phyloP scores from a whole-genome alignment of 2,329 filamentous ascomycete genomes.

The Pyricularia grisea region DNA sequence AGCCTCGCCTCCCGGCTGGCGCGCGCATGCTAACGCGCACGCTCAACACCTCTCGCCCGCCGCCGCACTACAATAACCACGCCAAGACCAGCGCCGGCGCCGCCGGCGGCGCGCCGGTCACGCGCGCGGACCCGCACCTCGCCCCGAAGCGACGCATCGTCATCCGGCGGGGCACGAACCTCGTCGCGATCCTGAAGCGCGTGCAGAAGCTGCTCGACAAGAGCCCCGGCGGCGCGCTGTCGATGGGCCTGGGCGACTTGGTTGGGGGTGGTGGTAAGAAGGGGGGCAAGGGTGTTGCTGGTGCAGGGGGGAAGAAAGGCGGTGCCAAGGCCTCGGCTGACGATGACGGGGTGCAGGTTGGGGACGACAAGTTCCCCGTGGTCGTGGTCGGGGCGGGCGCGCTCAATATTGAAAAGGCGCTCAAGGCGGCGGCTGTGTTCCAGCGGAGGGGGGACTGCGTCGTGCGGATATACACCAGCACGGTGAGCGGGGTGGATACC shows the following conservation, averaged over 20 bases:
- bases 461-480: constrained; percentile 4
- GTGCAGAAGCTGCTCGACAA: constrained; percentile 53
- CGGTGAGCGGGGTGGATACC: constrained; percentile 2
- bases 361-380: constrained; percentile 7
- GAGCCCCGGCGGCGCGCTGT: constrained; percentile 33
- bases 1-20: constrained; percentile 18
- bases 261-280: constrained; percentile 34
- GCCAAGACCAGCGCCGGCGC: background rate
- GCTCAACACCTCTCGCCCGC: constrained; percentile 10
- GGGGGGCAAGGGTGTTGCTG: constrained; percentile 8
- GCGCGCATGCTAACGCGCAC: constrained; percentile 12
- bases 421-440: constrained; percentile 3
- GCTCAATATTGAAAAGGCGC: constrained; percentile 5
- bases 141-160: constrained; percentile 38
- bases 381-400: constrained; percentile 4
- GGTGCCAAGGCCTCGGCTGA: constrained; percentile 39
- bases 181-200: constrained; percentile 58
- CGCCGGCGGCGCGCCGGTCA: background rate
- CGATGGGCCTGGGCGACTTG: constrained; percentile 34
- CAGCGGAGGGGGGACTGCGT: constrained; percentile 5
- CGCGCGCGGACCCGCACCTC: constrained; percentile 7
- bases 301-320: constrained; percentile 46
- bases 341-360: constrained; percentile 8
- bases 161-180: constrained; percentile 54
- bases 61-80: constrained; percentile 7